These are phyloP conservation scores for Stagonosporopsis vannaccii DNA, from an alignment of 2,329 filamentous ascomycete species.

Conservation along the genomic window DNA sequence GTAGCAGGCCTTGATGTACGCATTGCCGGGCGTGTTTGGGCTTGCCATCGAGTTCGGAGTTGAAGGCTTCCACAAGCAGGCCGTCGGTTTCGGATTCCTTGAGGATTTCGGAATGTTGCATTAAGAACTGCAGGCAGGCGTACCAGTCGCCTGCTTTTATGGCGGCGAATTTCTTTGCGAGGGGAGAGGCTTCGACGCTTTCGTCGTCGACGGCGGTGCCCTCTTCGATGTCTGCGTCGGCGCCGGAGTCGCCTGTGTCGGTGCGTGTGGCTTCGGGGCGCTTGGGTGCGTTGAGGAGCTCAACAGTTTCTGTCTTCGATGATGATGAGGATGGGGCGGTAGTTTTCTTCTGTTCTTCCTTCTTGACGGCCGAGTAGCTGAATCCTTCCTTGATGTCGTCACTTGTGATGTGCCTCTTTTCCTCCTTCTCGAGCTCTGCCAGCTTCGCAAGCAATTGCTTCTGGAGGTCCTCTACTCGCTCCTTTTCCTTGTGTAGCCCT, in stretches of 20 bases:
- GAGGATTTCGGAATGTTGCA: slow-evolving; percentile 78
- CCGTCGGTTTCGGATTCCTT: slow-evolving; percentile 89
- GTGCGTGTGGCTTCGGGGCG: slow-evolving; percentile 46
- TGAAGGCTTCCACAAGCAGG: slow-evolving; percentile 89
- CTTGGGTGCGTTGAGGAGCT: slow-evolving; percentile 76
- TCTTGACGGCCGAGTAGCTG: slow-evolving; percentile 78
- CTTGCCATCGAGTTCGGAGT: slow-evolving; percentile 78
- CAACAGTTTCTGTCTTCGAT: slow-evolving; percentile 54
- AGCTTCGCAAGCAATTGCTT: slow-evolving; percentile 77
- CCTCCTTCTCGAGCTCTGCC: slow-evolving; percentile 82
- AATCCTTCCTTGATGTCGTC: slow-evolving; percentile 89
- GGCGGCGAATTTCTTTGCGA: slow-evolving; percentile 81
- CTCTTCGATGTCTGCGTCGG: slow-evolving; percentile 69
- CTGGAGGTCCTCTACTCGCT: slow-evolving; percentile 80
- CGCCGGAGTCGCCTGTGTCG: slow-evolving; percentile 61
- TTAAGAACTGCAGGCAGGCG: slow-evolving; percentile 76
- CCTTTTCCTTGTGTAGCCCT: slow-evolving; percentile 78
- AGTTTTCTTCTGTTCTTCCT: slow-evolving; percentile 31
- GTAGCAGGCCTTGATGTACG: slow-evolving; percentile 88
- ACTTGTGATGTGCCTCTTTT: slow-evolving; percentile 90
- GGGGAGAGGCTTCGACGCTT: slow-evolving; percentile 75
- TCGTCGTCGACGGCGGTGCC: slow-evolving; percentile 58
- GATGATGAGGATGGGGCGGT: slow-evolving; percentile 35
- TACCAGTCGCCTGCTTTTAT: slow-evolving; percentile 80
- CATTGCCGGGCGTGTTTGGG: slow-evolving; percentile 82